Conservation (phyloP, 108 stramenopile species). For the Cyclotella cryptica region DNA sequence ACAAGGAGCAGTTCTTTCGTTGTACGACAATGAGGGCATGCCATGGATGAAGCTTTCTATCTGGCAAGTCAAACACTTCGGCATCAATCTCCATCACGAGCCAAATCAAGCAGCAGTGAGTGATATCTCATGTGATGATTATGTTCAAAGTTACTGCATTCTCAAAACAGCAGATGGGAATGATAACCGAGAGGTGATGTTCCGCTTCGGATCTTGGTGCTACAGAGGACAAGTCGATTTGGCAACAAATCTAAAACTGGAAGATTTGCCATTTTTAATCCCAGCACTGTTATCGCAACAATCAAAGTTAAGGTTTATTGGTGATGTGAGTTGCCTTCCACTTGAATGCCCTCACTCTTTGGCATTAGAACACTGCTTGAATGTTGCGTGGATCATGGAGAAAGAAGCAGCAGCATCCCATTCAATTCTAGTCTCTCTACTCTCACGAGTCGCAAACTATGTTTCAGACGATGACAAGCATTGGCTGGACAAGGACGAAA, state of each 20-base stretch:
- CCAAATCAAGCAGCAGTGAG: not conserved
- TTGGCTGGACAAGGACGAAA: constrained; percentile 68
- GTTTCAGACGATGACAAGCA: constrained; percentile 34
- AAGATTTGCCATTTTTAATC: constrained; percentile 70
- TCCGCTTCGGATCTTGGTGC: constrained; percentile 78
- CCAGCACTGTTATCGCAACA: constrained; percentile 75
- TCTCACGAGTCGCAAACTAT: constrained; percentile 28
- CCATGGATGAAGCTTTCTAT: constrained; percentile 48
- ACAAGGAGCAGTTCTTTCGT: constrained; percentile 35
- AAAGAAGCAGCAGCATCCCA: constrained; percentile 53
- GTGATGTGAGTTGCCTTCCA: constrained; percentile 58
- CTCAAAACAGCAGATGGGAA: constrained; percentile 51
- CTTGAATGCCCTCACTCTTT: constrained; percentile 56
- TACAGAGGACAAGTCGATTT: constrained; percentile 68
- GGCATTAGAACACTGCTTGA: constrained; percentile 39
- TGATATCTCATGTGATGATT: constrained; percentile 54
- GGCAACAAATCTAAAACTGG: constrained; percentile 47
- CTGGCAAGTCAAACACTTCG: constrained; percentile 11
- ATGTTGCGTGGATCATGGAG: constrained; percentile 51
- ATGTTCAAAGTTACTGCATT: constrained; percentile 73
- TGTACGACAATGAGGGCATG: constrained; percentile 37
- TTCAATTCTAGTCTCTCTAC: constrained; percentile 38
- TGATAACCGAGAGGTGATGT: constrained; percentile 60
- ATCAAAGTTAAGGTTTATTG: constrained; percentile 59
- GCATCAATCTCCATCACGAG: not conserved